phyloP scores from a whole-genome alignment of 768 basidiomycete species.

The Lactarius vividus region DNA sequence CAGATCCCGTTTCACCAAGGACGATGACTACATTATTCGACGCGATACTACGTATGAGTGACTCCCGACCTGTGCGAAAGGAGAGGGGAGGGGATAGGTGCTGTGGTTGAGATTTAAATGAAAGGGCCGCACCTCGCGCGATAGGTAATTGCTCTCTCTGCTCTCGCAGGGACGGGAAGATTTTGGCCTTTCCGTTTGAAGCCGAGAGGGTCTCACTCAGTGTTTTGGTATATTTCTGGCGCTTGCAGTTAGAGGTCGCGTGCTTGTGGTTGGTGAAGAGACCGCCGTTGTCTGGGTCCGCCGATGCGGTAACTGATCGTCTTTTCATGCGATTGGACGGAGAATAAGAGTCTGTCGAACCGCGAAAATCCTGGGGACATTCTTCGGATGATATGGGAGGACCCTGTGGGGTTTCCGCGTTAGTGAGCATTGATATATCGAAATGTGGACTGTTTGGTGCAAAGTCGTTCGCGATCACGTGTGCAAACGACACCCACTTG shows the following conservation, averaged over 20 bases:
- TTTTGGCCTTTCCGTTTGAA: constrained; percentile 30
- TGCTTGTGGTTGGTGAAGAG: not conserved
- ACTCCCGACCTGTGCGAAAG: constrained; percentile 58
- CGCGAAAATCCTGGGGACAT: not conserved
- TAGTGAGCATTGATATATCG: constrained; percentile 11
- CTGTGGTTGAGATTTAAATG: not conserved
- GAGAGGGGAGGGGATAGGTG: not conserved
- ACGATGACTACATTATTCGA: constrained; percentile 85
- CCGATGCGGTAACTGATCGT: constrained; percentile 11
- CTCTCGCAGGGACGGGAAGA: constrained; percentile 44
- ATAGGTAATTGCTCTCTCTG: constrained; percentile 76
- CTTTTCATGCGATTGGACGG: constrained; percentile 16
- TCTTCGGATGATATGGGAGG: not conserved
- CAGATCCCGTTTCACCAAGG: constrained; percentile 95
- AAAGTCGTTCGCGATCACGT: constrained; percentile 18
- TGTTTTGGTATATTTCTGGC: constrained; percentile 21
- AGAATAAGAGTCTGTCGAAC: not conserved
- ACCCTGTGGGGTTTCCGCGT: not conserved
- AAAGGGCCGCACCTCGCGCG: constrained; percentile 54
- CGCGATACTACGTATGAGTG: constrained; percentile 66
- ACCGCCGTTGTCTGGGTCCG: constrained; percentile 5
- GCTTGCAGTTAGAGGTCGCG: constrained; percentile 14
- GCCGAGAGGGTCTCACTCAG: not conserved
- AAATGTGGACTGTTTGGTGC: not conserved
- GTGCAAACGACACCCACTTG: not conserved